Evolutionary conservation across 2,329 filamentous ascomycete species (phyloP).

Genomic region (Hysterium pulicare): DNA sequence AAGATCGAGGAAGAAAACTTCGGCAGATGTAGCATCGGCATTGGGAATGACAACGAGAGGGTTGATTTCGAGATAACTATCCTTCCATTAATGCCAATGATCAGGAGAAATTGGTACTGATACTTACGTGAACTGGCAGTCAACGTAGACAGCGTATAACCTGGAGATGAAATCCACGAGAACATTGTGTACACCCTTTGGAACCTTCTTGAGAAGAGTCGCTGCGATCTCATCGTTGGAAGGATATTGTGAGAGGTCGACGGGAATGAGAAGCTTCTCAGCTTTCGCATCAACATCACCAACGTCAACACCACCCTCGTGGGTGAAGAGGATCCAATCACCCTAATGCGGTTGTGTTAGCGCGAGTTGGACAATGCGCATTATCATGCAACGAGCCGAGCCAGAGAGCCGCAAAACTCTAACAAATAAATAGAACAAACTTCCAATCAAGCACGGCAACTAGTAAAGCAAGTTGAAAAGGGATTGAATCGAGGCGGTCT

Average conservation of each 20-base stretch:
- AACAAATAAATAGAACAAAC: slow-evolving; percentile 10
- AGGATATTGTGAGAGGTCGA: slow-evolving; percentile 90
- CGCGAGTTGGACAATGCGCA: slow-evolving; percentile 13
- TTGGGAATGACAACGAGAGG: slow-evolving; percentile 97
- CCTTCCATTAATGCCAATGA: slow-evolving; percentile 9
- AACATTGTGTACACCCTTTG: slow-evolving; percentile 93
- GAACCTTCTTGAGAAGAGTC: slow-evolving; percentile 85
- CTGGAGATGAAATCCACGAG: slow-evolving; percentile 98
- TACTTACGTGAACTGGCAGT: slow-evolving; percentile 88
- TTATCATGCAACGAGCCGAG: slow-evolving; percentile 15
- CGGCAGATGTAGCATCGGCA: slow-evolving; percentile 82
- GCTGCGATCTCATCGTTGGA: slow-evolving; percentile 91
- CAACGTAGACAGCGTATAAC: slow-evolving; percentile 97
- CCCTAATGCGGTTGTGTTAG: slow-evolving; percentile 59
- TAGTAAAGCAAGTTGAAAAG: too few relatives aligned
- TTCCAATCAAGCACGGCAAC: too few relatives aligned
- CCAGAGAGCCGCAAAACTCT: slow-evolving; percentile 31
- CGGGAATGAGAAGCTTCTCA: slow-evolving; percentile 96
- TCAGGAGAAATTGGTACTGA: not conserved
- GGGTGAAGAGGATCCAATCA: slow-evolving; percentile 99
- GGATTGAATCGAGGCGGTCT: too few relatives aligned
- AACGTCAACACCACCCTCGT: slow-evolving; percentile 99
- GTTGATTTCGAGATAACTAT: slow-evolving; percentile 95
- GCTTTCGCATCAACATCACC: slow-evolving; percentile 99
- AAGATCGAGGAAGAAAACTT: slow-evolving; percentile 96